Conservation (phyloP, 1,284 basidiomycete genomes). For the Puccinia coronata region DNA sequence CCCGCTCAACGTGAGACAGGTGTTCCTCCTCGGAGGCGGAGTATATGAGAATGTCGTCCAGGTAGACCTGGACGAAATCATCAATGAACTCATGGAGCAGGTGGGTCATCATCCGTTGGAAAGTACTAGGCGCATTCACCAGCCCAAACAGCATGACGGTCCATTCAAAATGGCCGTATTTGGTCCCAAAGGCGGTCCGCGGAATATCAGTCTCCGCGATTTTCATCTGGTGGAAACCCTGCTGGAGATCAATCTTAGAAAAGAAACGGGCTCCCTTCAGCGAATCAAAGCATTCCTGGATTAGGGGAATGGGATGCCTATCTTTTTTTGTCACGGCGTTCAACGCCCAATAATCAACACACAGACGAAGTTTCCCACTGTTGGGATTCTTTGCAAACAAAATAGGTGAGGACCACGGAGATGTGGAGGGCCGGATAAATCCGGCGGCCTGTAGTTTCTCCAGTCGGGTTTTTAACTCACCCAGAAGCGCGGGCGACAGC, state of each 20-base stretch:
- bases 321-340: background rate
- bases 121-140: too few species aligned
- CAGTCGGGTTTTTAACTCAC: background rate
- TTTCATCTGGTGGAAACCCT: background rate
- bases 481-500: background rate
- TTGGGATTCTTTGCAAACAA: background rate
- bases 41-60: too few species aligned
- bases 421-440: background rate
- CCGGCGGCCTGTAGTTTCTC: background rate
- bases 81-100: conserved; percentile 33
- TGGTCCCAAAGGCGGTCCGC: conserved; percentile 21
- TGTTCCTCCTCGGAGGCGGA: too few species aligned
- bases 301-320: conserved; percentile 15
- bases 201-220: background rate
- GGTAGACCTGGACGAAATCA: conserved; percentile 29
- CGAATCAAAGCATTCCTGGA: too few species aligned
- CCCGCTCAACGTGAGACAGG: conserved; percentile 46
- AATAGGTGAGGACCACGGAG: too few species aligned
- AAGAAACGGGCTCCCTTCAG: background rate
- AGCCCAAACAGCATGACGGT: too few species aligned
- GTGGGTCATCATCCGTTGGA: too few species aligned
- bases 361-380: background rate
- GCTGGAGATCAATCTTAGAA: conserved; percentile 5
- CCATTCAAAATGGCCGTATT: too few species aligned
- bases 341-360: background rate